Conservation (phyloP, 768 basidiomycete genomes). For the Lactifluus echinatus region DNA sequence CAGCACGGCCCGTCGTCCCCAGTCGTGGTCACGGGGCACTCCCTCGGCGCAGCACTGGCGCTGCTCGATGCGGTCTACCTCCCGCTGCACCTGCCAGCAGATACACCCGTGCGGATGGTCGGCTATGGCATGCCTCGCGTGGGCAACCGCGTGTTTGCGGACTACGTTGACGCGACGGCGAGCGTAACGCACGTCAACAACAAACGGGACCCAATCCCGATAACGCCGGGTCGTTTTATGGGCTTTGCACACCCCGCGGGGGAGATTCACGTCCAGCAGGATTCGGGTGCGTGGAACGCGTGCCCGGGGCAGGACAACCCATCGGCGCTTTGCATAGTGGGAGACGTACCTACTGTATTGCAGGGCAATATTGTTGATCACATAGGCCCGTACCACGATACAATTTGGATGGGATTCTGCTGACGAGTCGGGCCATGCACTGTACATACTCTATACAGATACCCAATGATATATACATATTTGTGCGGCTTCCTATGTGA, state of each 20-base stretch:
- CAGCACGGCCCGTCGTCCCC: slow-evolving; percentile 34
- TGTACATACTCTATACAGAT: too few species aligned
- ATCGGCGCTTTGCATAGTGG: slow-evolving; percentile 6
- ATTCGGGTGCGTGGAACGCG: background rate
- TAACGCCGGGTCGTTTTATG: slow-evolving; percentile 9
- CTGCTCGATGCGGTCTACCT: slow-evolving; percentile 27
- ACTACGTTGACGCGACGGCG: slow-evolving; percentile 18
- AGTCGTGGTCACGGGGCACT: slow-evolving; percentile 30
- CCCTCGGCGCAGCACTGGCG: slow-evolving; percentile 22
- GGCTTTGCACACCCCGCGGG: slow-evolving; percentile 20
- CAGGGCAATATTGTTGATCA: slow-evolving; percentile 2
- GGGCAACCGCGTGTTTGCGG: slow-evolving; percentile 43
- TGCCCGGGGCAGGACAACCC: slow-evolving; percentile 14
- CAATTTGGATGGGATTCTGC: slow-evolving; percentile 9
- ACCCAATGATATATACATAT: too few species aligned
- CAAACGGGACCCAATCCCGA: slow-evolving; percentile 19
- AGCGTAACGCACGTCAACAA: slow-evolving; percentile 19
- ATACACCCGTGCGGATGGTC: slow-evolving; percentile 32
- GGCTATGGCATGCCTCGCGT: slow-evolving; percentile 45
- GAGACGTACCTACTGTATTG: background rate
- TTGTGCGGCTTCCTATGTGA: too few species aligned
- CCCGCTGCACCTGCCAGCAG: slow-evolving; percentile 25
- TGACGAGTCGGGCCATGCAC: too few species aligned
- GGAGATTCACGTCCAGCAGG: slow-evolving; percentile 18
- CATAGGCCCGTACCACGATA: slow-evolving; percentile 16